A percentile compares a stretch with the other conserved stretches of the same genome.
Conservation (phyloP, 371 early-diverging fungal species). For the Actinomucor elegans region DNA sequence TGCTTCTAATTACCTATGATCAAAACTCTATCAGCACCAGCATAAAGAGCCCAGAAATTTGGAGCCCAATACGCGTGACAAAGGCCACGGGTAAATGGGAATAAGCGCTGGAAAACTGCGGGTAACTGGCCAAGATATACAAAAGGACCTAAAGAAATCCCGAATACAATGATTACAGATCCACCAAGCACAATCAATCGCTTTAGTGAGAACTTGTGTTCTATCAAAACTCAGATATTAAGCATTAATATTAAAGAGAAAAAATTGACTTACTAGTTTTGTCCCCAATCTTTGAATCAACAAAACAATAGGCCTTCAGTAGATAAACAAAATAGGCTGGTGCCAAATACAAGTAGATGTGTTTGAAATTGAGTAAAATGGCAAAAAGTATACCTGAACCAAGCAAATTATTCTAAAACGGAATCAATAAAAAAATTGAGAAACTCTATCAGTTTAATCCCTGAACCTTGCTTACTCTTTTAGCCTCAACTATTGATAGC, state of each 20-base stretch:
- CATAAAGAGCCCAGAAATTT: constrained; percentile 96
- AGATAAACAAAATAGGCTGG: constrained; percentile 93
- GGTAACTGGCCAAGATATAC: constrained; percentile 62
- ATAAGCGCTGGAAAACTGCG: constrained; percentile 84
- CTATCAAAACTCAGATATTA: constrained; percentile 10
- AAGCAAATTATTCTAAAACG: constrained; percentile 59
- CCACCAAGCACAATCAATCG: constrained; percentile 65
- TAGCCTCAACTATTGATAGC: constrained; percentile 74
- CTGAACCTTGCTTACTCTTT: constrained; percentile 50
- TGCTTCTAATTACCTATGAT: constrained; percentile 49
- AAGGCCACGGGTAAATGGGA: constrained; percentile 95
- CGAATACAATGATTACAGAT: constrained; percentile 69
- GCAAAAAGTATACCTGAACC: constrained; percentile 84
- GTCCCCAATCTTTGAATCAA: neutral
- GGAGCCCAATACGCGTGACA: constrained; percentile 98
- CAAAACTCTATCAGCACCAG: constrained; percentile 76
- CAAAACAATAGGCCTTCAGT: constrained; percentile 81
- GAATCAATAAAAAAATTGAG: neutral
- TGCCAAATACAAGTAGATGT: constrained; percentile 93
- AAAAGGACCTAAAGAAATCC: constrained; percentile 85
- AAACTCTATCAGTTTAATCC: neutral
- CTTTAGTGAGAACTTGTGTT: constrained; percentile 29
- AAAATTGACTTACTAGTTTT: too few relatives aligned
- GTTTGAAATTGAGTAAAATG: constrained; percentile 91
- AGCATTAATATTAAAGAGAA: neutral